A percentile compares a stretch with the other conserved stretches of the same genome.
phyloP scores from a whole-genome alignment of 345 rosid species.

The Salix viminalis region DNA sequence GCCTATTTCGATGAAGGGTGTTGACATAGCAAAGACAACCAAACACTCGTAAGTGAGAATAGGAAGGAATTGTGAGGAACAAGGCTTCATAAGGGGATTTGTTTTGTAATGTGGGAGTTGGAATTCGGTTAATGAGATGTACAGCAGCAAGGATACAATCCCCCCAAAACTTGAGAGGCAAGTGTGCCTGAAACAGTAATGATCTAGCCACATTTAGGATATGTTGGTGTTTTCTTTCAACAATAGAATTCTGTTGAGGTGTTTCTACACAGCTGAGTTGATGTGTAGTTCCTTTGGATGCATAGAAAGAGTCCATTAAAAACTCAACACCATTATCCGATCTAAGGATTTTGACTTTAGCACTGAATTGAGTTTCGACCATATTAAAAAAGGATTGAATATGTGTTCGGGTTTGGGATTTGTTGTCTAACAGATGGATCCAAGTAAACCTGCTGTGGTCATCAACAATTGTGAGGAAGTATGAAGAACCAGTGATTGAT shows the following conservation, averaged over 20 bases:
- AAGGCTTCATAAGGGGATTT: not conserved
- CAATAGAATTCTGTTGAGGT: not conserved
- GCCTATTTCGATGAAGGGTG: too few relatives aligned
- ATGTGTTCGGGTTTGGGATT: not conserved
- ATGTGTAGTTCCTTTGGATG: rapidly evolving
- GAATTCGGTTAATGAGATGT: rapidly evolving
- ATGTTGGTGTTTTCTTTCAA: not conserved
- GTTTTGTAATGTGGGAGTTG: rapidly evolving
- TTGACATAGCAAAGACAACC: too few relatives aligned
- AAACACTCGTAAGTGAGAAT: too few relatives aligned
- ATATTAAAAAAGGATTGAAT: not conserved
- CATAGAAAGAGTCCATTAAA: not conserved
- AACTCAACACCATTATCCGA: not conserved
- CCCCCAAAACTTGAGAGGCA: not conserved
- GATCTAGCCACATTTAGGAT: not conserved
- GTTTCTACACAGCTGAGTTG: not conserved
- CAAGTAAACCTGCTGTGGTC: not conserved
- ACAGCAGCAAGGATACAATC: not conserved
- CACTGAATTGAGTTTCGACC: not conserved
- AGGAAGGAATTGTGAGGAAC: not conserved
- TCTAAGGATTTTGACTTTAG: not conserved
- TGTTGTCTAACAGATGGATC: not conserved
- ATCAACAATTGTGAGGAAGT: not conserved
- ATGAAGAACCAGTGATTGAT: not conserved
- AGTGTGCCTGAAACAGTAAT: not conserved